Evolutionary conservation across 495 filamentous ascomycete species (phyloP).

Genomic region (Aspergillus saccharolyticus): DNA sequence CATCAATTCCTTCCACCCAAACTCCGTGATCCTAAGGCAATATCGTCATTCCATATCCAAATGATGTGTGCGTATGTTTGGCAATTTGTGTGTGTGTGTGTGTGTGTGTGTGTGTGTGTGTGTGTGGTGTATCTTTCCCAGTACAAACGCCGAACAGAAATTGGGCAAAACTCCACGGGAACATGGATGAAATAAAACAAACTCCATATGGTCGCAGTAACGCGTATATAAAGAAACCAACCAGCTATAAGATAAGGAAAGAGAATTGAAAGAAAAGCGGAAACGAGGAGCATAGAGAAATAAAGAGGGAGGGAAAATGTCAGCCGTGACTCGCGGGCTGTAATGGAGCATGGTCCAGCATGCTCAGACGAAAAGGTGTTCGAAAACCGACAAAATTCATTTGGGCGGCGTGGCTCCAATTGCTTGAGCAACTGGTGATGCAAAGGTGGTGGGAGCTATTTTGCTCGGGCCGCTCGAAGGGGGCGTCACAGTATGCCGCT

Average conservation of each 20-base stretch:
- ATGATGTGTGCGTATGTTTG: slow-evolving; percentile 7
- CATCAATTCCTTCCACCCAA: slow-evolving; percentile 6
- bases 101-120: slow-evolving; percentile 21
- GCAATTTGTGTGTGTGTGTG: slow-evolving; percentile 33
- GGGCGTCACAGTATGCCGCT: slow-evolving; percentile 39
- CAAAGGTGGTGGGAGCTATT: slow-evolving; percentile 29
- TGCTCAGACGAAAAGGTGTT: slow-evolving; percentile 8
- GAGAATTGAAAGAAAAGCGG: slow-evolving; percentile 4
- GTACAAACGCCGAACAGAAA: slow-evolving; percentile 21
- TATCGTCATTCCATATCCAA: slow-evolving; percentile 19
- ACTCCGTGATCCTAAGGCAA: slow-evolving; percentile 13
- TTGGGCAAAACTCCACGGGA: neutral
- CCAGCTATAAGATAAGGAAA: neutral
- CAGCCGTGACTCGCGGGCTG: slow-evolving; percentile 9
- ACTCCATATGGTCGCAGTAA: slow-evolving; percentile 1
- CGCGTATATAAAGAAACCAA: slow-evolving; percentile 3
- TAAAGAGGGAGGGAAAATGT: too few relatives aligned
- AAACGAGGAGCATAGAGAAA: neutral
- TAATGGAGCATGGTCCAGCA: slow-evolving; percentile 16
- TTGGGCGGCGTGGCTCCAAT: slow-evolving; percentile 31
- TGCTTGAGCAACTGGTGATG: slow-evolving; percentile 23
- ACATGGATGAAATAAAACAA: neutral
- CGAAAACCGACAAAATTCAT: slow-evolving; percentile 14
- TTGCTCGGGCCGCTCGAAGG: slow-evolving; percentile 28
- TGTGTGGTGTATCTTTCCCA: slow-evolving; percentile 26